Evolutionary conservation across 2,329 filamentous ascomycete genomes (phyloP), one percentile per base, ranked within the genome.

Genomic region (Penicillium thymicola): DNA sequence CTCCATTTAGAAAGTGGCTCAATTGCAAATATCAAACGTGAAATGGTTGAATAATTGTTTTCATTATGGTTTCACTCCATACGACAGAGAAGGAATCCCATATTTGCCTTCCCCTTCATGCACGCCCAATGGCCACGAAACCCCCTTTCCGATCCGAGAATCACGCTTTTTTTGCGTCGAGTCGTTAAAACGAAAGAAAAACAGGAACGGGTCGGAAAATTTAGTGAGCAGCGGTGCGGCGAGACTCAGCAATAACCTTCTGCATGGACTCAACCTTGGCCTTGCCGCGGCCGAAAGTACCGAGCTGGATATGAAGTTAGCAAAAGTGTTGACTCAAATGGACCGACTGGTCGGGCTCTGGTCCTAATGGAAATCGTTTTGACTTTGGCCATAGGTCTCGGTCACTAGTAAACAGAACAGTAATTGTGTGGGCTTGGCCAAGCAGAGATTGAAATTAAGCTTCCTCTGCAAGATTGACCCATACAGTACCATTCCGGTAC

Each of bases 181-280:
- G 58, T 63, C 59, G 63, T 65, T 63, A 66, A 51, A 61, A 61
- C 60, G 57, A 67, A 66, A 59, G 55, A 61, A 63, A 65, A 64
- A 67, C 64, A 59, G 54, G 55, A 63, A 59, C 53, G 58, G 57
- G 57, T 58, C 56, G 60, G 58, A 53, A 54, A 54, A 51, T 79
- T 83, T 87, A 89, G 81, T 88, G 86, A 79, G 48, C 86, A 64
- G 63, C 62, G 63, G 85, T 82, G 76, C 88, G 84, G 81, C 93
- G 92, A 77, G 92, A 88, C 85, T 97, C 94, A 75, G 93, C 91
- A 78, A 99, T 99, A 81, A 99, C 90, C 75, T 90, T 87, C 83
- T 92, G 90, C 83, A 99, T 91, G 84, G 97, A 93, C 79, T 99
- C 94, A 71, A 99, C 94, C 93, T 99, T 99, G 79, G 86, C 88